phyloP scores from a whole-genome alignment of 331 rosid genomes.

The Pyrus hybrid region DNA sequence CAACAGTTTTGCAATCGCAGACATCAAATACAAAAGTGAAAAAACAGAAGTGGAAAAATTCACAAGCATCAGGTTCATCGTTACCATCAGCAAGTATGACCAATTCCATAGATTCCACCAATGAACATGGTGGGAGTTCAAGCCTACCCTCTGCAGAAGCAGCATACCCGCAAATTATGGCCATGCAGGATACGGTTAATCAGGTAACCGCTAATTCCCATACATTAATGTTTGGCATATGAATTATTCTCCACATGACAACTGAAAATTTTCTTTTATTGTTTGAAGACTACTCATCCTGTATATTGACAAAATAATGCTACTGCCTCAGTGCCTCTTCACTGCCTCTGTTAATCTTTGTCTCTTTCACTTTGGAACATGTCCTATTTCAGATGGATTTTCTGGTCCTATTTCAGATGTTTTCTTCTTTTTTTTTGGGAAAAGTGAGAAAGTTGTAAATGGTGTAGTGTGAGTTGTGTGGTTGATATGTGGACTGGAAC shows the following conservation, averaged over 20 bases:
- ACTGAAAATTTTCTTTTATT: not conserved
- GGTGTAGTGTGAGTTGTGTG: not conserved
- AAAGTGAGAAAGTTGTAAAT: not conserved
- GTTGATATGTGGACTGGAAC: not conserved
- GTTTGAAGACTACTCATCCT: not conserved
- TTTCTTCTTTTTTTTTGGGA: not conserved
- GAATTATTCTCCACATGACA: not conserved
- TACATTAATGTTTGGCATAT: not conserved
- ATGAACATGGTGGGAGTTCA: slow-evolving; percentile 48
- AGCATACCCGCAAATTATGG: slow-evolving; percentile 49
- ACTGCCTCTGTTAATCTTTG: not conserved
- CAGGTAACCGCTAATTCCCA: slow-evolving; percentile 42
- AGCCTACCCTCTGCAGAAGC: slow-evolving; percentile 46
- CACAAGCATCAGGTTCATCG: slow-evolving; percentile 55
- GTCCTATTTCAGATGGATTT: not conserved
- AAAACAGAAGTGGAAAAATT: slow-evolving; percentile 64
- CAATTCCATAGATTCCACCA: slow-evolving; percentile 49
- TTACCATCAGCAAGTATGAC: slow-evolving; percentile 41
- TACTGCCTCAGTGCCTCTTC: not conserved
- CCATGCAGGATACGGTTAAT: slow-evolving; percentile 73
- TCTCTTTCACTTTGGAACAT: not conserved
- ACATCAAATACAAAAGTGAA: slow-evolving; percentile 58
- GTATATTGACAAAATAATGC: not conserved
- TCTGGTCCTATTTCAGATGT: not conserved
- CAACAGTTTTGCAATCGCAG: slow-evolving; percentile 29